Conservation (phyloP, 352 stramenopile genomes). For the Phytophthora aleatoria region DNA sequence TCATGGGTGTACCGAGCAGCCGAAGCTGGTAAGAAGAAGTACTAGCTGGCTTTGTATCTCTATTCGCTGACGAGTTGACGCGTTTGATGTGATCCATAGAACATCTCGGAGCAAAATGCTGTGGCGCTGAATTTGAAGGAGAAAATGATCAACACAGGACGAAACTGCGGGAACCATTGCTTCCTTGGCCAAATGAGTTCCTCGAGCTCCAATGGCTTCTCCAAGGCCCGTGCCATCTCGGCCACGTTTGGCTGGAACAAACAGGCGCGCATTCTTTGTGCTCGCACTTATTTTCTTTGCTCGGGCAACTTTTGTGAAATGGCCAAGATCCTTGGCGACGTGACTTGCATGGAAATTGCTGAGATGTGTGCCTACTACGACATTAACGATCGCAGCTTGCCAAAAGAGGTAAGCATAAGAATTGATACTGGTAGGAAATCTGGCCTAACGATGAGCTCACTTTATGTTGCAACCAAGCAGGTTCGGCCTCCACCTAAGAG, state of each 20-base stretch:
- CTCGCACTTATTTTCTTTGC: constrained; percentile 71
- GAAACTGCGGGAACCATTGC: constrained; percentile 81
- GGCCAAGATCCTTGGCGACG: constrained; percentile 65
- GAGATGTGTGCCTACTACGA: constrained; percentile 72
- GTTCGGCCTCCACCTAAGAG: constrained; percentile 34
- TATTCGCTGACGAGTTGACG: constrained; percentile 6
- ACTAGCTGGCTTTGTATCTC: neutral
- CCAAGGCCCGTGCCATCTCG: constrained; percentile 56
- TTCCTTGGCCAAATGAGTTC: constrained; percentile 59
- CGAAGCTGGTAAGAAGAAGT: constrained; percentile 51
- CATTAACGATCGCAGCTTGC: constrained; percentile 64
- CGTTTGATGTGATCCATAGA: constrained; percentile 33
- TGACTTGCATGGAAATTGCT: constrained; percentile 74
- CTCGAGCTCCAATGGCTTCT: constrained; percentile 38
- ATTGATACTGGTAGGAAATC: neutral
- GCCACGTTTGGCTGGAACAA: constrained; percentile 58
- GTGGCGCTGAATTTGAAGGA: constrained; percentile 47
- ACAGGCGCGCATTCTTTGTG: constrained; percentile 49
- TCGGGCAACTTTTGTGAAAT: constrained; percentile 82
- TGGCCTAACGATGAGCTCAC: constrained; percentile 1
- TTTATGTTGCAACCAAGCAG: constrained; percentile 11
- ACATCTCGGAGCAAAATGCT: constrained; percentile 68
- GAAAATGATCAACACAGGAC: constrained; percentile 56
- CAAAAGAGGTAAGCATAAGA: constrained; percentile 43
- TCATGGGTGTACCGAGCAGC: constrained; percentile 61